Percentiles rank a stretch among this genome's conserved stretches.
Evolutionary conservation across 441 rosid species (phyloP).

Genomic region (Metrosideros polymorpha): DNA sequence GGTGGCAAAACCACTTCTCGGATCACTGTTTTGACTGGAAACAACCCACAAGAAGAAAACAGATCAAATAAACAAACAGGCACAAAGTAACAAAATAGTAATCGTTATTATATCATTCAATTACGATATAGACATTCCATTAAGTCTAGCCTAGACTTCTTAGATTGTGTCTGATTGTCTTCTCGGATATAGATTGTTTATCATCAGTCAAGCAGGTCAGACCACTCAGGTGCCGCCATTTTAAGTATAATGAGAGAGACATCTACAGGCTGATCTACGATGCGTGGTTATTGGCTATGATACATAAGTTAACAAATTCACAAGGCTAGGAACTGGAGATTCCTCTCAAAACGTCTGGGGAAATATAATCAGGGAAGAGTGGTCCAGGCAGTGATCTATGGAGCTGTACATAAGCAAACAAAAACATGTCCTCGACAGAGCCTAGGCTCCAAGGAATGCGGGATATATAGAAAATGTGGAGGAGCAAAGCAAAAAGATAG

Average conservation of each 20-base stretch:
- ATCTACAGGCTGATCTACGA: neutral
- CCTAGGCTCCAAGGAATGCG: neutral
- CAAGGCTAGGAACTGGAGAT: neutral
- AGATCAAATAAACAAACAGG: neutral
- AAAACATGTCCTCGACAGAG: neutral
- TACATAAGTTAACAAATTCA: neutral
- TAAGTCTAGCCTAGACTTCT: neutral
- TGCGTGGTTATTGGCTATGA: neutral
- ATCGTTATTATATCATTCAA: neutral
- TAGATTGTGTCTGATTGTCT: neutral
- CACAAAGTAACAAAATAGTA: neutral
- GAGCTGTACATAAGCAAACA: neutral
- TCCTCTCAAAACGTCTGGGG: neutral
- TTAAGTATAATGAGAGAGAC: neutral
- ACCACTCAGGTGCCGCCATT: neutral
- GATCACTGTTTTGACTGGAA: conserved; percentile 86
- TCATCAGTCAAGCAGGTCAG: neutral
- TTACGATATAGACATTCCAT: neutral
- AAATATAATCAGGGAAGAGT: neutral
- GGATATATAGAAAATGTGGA: neutral
- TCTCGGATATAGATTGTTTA: neutral
- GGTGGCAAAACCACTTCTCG: conserved; percentile 77
- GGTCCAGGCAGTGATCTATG: neutral
- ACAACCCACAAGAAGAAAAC: neutral
- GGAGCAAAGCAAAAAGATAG: neutral